Base-by-base conservation (phyloP, 2,329 filamentous ascomycete genomes). In the Tolypocladium endophyticum region DNA sequence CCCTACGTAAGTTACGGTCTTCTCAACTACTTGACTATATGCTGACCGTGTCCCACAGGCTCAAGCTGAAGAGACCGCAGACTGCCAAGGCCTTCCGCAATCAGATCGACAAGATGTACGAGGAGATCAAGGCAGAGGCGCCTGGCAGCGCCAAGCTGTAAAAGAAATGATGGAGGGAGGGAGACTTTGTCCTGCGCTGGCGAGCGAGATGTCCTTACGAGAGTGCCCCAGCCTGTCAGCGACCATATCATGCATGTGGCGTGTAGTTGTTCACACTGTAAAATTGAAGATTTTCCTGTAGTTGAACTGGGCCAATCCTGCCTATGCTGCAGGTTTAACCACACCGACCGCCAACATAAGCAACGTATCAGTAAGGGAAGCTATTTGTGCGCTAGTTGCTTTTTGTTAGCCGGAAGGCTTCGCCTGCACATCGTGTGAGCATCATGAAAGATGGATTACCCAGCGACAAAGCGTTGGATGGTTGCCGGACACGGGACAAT, bases 1-100 rank as follows among this genome's bases (percentile, higher is more conserved):
- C 25, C 90, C 90, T 28, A 95, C 90, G 89, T 93, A 83, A 85
- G 88, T 84, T 9, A 16, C 23, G n/a, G 7, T n/a, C 20, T 16
- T 11, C 11, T 2, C 30, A 23, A 9, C 1, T 4, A 25, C 23
- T 14, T 8, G 39, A n/a, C 7, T 12, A 12, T 2, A 16, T 25
- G 57, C 67, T 71, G 61, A 70, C 57, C 5, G 20, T 25, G 18
- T 35, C 18, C 8, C 60, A 59, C 63, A 85, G 82, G 33, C 74
- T 86, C 30, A 86, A 86, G 71, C 74, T 85, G 55, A 86, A 85
- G 77, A 77, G 83, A 58, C 81, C 81, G 1, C 82, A 84, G 65
- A 74, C 79, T 0, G 79, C 76, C 2, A 80, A 75, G 73, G 79
- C 76, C 2, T 86, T 79, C 72, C 76, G 76, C 59, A 67, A 70